These are phyloP conservation scores for Sugiyamaella americana DNA, from an alignment of 805 yeast genomes.

Conservation along the genomic window DNA sequence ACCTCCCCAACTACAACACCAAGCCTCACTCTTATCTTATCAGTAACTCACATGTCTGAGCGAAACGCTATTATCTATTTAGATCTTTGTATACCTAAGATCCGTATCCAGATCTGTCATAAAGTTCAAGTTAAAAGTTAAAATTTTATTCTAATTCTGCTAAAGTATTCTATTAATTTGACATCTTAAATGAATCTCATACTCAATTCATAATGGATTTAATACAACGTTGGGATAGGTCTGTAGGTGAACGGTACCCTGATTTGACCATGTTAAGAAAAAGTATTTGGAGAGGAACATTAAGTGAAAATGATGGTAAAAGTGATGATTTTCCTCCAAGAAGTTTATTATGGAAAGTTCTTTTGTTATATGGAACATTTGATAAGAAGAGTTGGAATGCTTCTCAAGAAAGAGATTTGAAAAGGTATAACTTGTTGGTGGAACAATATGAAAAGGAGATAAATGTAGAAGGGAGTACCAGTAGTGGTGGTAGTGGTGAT, in stretches of 20 bases:
- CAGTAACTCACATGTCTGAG: too few species aligned
- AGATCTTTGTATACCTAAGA: too few species aligned
- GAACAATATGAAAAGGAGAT: constrained; percentile 3
- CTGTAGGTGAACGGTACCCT: constrained; percentile 10
- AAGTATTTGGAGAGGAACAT: constrained; percentile 16
- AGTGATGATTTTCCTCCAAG: constrained; percentile 13
- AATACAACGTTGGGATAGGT: constrained; percentile 6
- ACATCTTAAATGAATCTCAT: too few species aligned
- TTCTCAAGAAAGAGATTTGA: constrained; percentile 7
- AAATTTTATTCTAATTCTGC: too few species aligned
- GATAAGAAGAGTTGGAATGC: constrained; percentile 17
- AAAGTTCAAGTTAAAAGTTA: too few species aligned
- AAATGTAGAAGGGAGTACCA: not conserved
- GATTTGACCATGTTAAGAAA: constrained; percentile 13
- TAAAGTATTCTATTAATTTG: too few species aligned
- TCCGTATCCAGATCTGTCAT: too few species aligned
- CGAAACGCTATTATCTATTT: too few species aligned
- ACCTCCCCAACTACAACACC: too few species aligned
- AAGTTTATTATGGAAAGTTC: constrained; percentile 19
- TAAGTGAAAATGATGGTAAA: not conserved
- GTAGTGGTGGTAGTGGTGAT: not conserved
- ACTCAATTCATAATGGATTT: not conserved
- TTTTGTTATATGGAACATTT: constrained; percentile 20
- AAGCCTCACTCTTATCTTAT: too few species aligned
- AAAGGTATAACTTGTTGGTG: constrained; percentile 9